Conservation (phyloP, 108 stramenopile species). For the Pinguiococcus pyrenoidosus region DNA sequence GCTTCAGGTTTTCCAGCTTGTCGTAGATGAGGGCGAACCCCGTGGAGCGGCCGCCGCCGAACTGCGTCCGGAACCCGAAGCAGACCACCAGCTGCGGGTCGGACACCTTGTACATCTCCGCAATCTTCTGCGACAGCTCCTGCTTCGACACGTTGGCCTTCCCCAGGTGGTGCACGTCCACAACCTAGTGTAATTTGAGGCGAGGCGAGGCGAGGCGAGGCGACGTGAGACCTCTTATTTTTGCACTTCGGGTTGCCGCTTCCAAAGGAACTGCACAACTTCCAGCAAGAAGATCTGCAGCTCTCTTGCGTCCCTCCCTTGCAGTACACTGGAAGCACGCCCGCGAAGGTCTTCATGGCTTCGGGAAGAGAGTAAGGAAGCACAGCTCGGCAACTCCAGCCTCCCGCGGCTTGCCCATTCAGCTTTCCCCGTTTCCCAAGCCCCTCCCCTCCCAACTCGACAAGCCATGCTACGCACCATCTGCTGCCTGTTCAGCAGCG, state of each 20-base stretch:
- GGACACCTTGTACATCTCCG: conserved; percentile 77
- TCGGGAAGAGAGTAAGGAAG: background rate
- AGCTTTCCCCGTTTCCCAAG: background rate
- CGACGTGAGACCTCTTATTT: background rate
- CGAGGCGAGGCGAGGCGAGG: no score
- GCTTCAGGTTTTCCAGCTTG: conserved; percentile 73
- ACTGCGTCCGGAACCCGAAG: conserved; percentile 91
- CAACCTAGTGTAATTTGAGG: conserved; percentile 78
- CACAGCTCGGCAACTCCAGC: background rate
- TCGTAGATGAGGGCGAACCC: conserved; percentile 97
- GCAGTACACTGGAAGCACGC: no score
- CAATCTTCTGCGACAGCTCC: conserved; percentile 81
- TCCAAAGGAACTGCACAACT: background rate
- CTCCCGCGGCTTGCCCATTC: background rate
- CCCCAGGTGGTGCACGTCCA: conserved; percentile 94
- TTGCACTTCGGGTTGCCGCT: background rate
- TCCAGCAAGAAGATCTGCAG: background rate
- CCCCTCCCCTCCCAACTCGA: background rate
- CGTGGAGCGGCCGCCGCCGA: conserved; percentile 92
- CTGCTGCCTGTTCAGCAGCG: conserved; percentile 90
- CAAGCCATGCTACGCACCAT: conserved; percentile 12
- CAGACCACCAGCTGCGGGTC: conserved; percentile 64
- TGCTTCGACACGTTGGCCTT: conserved; percentile 78
- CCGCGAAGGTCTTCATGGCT: background rate
- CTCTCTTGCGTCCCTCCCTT: no score